Base-by-base conservation (phyloP, 352 stramenopile species). In the Aphanomyces cochlioides region DNA sequence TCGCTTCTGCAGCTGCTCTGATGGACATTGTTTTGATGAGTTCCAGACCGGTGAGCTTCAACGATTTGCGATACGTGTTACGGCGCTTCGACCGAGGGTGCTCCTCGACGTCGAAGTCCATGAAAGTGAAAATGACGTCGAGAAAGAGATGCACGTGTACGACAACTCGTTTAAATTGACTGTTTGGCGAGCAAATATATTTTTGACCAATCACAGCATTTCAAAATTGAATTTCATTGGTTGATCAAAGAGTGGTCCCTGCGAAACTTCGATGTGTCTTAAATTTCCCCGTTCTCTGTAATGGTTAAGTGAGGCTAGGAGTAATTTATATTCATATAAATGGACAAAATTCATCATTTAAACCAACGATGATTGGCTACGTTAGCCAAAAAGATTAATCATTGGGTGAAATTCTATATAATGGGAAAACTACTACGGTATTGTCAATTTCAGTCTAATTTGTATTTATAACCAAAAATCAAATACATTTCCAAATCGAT, bases 151-250 rank as follows among this genome's bases (percentile, higher is more conserved):
- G 36, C 13, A 19, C 7, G 50, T 37, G 13, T 3, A 28, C 19
- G 13, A 58, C 50, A 58, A 58, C 50, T 58, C 36, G 1, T 58
- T 58, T 58, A 37, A 36, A 58, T 58, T 58, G 17, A 37, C 36
- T 8, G 36, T 58, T 58, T 58, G 1, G 50, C 21, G 50, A 1
- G 50, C 19, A 28, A 37, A 19, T 58, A 19, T 36, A 37, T 36
- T 1, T 58, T 2, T 58, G 50, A 58, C 50, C 17, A 58, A 58
- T 58, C 17, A 58, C 19, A 58, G 50, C 8, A 58, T 37, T 2
- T 17, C 19, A 58, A 37, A 58, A 17, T 19, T 58, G 50, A 19
- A 37, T 8, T 19, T 58, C 50, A 58, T 58, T 58, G 15, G 50
- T 37, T 58, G 36, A 2, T 3, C 19, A 58, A 12, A 19, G 50